phyloP scores from a whole-genome alignment of 371 early-diverging fungal genomes.

The Mucor mucedo region DNA sequence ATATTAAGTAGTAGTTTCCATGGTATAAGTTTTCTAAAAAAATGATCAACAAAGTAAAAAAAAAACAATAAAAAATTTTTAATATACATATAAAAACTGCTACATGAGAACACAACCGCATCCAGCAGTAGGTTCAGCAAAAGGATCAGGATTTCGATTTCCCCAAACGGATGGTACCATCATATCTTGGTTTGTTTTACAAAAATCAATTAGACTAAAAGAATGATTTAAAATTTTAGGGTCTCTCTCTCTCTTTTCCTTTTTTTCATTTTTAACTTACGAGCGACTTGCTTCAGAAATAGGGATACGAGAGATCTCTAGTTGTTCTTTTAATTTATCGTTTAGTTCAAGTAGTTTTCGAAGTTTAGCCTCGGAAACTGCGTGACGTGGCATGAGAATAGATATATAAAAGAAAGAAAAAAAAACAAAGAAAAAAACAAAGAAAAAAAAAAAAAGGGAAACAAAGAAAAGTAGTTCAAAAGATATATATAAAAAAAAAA shows the following conservation, averaged over 20 bases:
- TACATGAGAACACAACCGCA: constrained; percentile 50
- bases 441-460: neutral
- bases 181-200: constrained; percentile 49
- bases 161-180: constrained; percentile 57
- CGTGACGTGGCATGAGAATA: constrained; percentile 29
- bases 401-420: constrained; percentile 2
- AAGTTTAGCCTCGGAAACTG: constrained; percentile 48
- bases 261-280: too few relatives aligned
- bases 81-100: neutral
- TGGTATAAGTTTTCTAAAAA: too few relatives aligned
- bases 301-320: constrained; percentile 53
- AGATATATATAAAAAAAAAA: too few relatives aligned
- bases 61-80: neutral
- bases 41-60: neutral
- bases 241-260: neutral
- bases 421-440: neutral
- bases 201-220: constrained; percentile 50
- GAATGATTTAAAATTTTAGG: neutral
- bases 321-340: constrained; percentile 53
- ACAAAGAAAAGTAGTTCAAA: too few relatives aligned
- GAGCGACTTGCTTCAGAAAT: constrained; percentile 56
- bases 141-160: constrained; percentile 47
- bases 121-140: constrained; percentile 50
- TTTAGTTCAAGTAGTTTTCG: constrained; percentile 49
- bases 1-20: too few relatives aligned